Evolutionary conservation across 176 grass and related monocot species (phyloP).

Genomic region (Dactylis glomerata): DNA sequence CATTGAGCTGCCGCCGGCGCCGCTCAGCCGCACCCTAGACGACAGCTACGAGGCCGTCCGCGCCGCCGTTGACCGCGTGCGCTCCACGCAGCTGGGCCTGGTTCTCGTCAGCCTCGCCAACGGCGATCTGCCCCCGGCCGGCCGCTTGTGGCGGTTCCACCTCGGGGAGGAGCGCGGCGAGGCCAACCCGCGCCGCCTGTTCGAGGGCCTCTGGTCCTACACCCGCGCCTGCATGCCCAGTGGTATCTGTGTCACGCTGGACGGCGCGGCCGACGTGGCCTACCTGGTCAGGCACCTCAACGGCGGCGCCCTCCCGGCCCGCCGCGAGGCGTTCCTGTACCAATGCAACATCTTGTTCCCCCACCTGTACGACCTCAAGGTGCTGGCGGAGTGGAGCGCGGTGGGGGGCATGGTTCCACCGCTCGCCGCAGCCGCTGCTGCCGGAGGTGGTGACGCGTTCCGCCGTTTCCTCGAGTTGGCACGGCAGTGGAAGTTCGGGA

Average conservation of each 20-base stretch:
- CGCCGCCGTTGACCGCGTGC: neutral
- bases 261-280: neutral
- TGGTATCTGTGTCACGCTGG: neutral
- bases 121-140: neutral
- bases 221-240: neutral
- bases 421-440: neutral
- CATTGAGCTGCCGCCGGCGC: neutral
- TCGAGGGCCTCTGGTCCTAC: neutral
- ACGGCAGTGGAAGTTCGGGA: neutral
- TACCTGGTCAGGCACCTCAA: neutral
- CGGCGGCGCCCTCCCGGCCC: neutral
- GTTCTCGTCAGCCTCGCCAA: neutral
- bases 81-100: neutral
- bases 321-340: neutral
- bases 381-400: neutral
- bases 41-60: neutral
- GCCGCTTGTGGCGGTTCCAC: constrained; percentile 4
- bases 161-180: neutral
- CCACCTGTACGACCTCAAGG: neutral
- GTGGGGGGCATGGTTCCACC: neutral
- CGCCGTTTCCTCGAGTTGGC: neutral
- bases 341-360: neutral
- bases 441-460: neutral
- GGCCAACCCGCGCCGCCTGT: neutral
- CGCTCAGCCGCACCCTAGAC: neutral